Evolutionary conservation across 306 rosid species (phyloP).

Genomic region (Carpinus viminea): DNA sequence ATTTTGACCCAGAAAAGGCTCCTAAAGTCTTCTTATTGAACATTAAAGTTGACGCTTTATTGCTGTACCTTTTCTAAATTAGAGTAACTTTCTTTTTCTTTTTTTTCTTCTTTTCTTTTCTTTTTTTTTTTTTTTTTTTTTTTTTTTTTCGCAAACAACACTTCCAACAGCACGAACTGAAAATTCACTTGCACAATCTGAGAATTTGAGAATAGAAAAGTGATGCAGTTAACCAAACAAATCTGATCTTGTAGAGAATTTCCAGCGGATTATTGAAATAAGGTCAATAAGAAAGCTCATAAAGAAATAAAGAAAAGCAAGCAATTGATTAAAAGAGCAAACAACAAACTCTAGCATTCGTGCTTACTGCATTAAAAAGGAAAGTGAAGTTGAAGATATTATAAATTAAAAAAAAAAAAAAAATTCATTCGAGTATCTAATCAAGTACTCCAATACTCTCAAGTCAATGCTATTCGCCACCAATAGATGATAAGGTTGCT

Average conservation of each 20-base stretch:
- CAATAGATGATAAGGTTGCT: neutral
- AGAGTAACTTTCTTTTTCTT: neutral
- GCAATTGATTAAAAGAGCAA: no score
- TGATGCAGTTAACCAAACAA: neutral
- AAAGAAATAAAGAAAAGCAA: no score
- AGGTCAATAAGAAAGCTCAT: no score
- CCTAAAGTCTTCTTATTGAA: neutral
- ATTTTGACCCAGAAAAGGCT: neutral
- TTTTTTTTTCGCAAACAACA: neutral
- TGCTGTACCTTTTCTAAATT: neutral
- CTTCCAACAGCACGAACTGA: neutral
- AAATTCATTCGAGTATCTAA: neutral
- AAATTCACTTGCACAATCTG: neutral
- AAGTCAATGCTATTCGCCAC: neutral
- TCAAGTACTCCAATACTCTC: neutral
- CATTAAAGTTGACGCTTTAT: neutral
- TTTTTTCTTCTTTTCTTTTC: no score
- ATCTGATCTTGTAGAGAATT: neutral
- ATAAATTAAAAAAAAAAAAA: neutral
- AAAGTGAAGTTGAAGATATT: neutral
- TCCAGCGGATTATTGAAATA: no score
- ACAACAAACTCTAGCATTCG: no score
- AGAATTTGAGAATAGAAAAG: neutral
- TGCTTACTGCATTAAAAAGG: neutral
- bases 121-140: neutral